These are phyloP conservation scores for Aspergillus aculeatus DNA, from an alignment of 2,329 filamentous ascomycete species.

Conservation along the genomic window DNA sequence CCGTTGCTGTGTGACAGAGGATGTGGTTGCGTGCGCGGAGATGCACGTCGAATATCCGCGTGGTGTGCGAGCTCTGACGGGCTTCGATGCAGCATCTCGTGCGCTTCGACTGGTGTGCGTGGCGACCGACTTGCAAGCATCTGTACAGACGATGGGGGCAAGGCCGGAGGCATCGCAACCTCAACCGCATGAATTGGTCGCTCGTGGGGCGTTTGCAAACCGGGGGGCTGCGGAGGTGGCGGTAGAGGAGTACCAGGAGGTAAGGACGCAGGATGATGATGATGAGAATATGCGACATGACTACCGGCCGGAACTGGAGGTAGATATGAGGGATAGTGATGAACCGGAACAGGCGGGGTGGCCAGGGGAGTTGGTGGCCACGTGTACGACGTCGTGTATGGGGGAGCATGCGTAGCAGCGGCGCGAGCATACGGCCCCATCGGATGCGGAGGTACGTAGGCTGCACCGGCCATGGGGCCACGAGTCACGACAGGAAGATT, in stretches of 20 bases:
- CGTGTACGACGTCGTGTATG: conserved; percentile 42
- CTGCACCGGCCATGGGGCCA: conserved; percentile 62
- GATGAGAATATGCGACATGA: conserved; percentile 33
- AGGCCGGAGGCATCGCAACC: conserved; percentile 25
- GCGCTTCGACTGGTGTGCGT: conserved; percentile 25
- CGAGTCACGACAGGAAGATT: conserved; percentile 78
- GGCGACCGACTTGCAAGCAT: conserved; percentile 30
- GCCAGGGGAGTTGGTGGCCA: conserved; percentile 48
- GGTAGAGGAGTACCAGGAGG: conserved; percentile 11
- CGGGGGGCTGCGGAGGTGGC: conserved; percentile 26
- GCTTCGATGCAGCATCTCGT: conserved; percentile 30
- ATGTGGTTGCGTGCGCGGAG: conserved; percentile 32
- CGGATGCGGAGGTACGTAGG: conserved; percentile 53
- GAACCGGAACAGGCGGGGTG: conserved; percentile 42
- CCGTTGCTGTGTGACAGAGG: conserved; percentile 24
- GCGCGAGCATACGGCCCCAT: conserved; percentile 56
- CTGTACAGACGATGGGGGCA: conserved; percentile 22
- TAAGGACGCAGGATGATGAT: conserved; percentile 19
- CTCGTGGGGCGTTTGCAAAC: conserved; percentile 33
- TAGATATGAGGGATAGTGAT: conserved; percentile 37
- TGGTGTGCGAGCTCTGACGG: conserved; percentile 29
- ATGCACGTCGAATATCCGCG: conserved; percentile 36
- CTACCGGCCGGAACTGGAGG: conserved; percentile 35
- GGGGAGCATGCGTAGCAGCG: conserved; percentile 38
- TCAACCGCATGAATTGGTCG: conserved; percentile 35